These are phyloP conservation scores for Cladorrhinum sp. DNA, from an alignment of 2,329 filamentous ascomycete species.

Conservation along the genomic window DNA sequence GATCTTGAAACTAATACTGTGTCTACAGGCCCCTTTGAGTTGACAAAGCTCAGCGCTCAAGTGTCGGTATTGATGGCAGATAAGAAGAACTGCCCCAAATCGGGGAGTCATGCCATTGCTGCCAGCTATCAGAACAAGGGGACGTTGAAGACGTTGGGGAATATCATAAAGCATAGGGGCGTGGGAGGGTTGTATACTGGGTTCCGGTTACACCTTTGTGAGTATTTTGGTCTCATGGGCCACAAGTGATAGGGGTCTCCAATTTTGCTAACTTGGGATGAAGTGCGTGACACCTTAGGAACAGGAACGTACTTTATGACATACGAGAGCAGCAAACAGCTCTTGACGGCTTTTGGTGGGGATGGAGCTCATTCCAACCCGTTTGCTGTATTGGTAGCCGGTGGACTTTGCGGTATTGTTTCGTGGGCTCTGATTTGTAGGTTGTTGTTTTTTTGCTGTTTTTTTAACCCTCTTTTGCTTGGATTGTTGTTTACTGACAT, in stretches of 20 bases:
- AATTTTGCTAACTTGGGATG: neutral
- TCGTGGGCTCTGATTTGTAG: constrained; percentile 76
- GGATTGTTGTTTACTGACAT: neutral
- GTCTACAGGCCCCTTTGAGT: constrained; percentile 69
- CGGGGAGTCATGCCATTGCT: constrained; percentile 57
- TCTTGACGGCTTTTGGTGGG: constrained; percentile 70
- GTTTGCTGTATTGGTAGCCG: constrained; percentile 73
- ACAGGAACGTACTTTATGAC: constrained; percentile 87
- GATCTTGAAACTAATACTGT: neutral
- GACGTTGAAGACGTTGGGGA: constrained; percentile 71
- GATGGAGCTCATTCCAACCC: constrained; percentile 73
- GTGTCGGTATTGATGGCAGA: constrained; percentile 74
- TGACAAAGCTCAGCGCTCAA: constrained; percentile 86
- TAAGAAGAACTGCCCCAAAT: constrained; percentile 44
- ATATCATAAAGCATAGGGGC: constrained; percentile 73
- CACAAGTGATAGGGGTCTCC: neutral
- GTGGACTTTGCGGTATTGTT: constrained; percentile 77
- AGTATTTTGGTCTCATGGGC: constrained; percentile 33
- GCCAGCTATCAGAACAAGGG: constrained; percentile 75
- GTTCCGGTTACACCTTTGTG: constrained; percentile 73
- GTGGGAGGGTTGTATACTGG: constrained; percentile 74
- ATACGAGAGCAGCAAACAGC: constrained; percentile 81
- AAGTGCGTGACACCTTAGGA: constrained; percentile 78
- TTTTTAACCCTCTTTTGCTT: neutral
- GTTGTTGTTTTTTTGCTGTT: too few relatives aligned